Evolutionary conservation across 306 rosid species (phyloP).

Genomic region (Malus sylvestris): DNA sequence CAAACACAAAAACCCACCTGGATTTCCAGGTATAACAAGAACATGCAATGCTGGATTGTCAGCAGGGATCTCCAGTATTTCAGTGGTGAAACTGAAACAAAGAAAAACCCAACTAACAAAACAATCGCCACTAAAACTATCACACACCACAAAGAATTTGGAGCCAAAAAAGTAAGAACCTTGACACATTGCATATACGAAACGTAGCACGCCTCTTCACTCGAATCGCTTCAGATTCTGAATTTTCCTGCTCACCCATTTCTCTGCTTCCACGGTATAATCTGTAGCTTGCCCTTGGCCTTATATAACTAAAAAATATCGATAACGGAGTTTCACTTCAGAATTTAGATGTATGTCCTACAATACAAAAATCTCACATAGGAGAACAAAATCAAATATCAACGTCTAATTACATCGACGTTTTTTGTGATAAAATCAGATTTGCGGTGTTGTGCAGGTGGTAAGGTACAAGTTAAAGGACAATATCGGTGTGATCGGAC

Average conservation of each 20-base stretch:
- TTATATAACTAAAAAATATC: neutral
- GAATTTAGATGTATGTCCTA: neutral
- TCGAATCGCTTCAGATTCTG: conserved; percentile 16
- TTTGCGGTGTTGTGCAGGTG: too few species aligned
- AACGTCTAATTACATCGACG: too few species aligned
- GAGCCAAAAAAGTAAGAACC: conserved; percentile 26
- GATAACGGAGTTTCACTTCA: conserved; percentile 2
- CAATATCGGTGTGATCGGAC: too few species aligned
- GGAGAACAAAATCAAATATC: neutral
- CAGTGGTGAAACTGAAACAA: conserved; percentile 48
- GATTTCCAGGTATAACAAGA: conserved; percentile 79
- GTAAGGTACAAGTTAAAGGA: too few species aligned
- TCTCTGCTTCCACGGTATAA: conserved; percentile 21
- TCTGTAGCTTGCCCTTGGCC: conserved; percentile 18
- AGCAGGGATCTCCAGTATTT: conserved; percentile 71
- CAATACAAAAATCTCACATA: neutral
- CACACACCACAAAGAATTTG: neutral
- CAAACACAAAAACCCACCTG: conserved; percentile 38
- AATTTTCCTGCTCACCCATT: conserved; percentile 35
- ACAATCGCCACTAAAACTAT: neutral
- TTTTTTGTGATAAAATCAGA: too few species aligned
- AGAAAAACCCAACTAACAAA: neutral
- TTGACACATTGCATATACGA: conserved; percentile 59
- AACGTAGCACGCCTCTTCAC: conserved; percentile 41
- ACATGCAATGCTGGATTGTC: conserved; percentile 68